Evolutionary conservation across 306 rosid genomes (phyloP), one percentile per base, ranked within the genome.

Genomic region (Quercus wislizeni): DNA sequence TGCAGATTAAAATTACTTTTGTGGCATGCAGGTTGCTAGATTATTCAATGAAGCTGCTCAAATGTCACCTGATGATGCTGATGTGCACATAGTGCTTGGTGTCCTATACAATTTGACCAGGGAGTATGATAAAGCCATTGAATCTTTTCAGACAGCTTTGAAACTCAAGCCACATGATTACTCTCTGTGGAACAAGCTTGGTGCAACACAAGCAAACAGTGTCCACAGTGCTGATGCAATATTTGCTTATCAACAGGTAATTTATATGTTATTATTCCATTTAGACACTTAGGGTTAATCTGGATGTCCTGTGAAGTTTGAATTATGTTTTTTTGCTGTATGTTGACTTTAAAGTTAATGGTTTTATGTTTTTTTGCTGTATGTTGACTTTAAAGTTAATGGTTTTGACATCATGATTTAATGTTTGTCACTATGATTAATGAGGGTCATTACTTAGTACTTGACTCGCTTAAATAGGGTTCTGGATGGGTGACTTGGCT

Each of bases 171-270:
- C 99, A 1, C 92, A 89, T 14, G 99, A 95, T 84, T 95, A 95
- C 85, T 95, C 99, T 83, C 94, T 95, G 35, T 95, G 99, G 99
- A 95, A 95, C 91, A 95, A 95, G 94, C 96, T 95, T 81, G 99
- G 99, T 81, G 99, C 99, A 73, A 93, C 99, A 69, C 98, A 95
- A 82, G 99, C 99, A 59, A 95, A 95, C 86, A 95, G 99, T 81
- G 85, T 95, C 78, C 99, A 93, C 86, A 95, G 99, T 85, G 98
- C 96, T 31, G 99, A 95, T 87, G 99, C 99, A 55, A 93, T 95
- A 83, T 78, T 86, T 85, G 99, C 99, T 81, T 95, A 95, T 83
- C 99, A 93, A 85, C 94, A 93, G 96, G 99, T 92, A 84, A 68
- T 73, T 76, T 55, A 23, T 71, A 62, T 68, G 62, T 52, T 65